Evolutionary conservation across 495 filamentous ascomycete genomes (phyloP).

Genomic region (Trypethelium eluteriae): DNA sequence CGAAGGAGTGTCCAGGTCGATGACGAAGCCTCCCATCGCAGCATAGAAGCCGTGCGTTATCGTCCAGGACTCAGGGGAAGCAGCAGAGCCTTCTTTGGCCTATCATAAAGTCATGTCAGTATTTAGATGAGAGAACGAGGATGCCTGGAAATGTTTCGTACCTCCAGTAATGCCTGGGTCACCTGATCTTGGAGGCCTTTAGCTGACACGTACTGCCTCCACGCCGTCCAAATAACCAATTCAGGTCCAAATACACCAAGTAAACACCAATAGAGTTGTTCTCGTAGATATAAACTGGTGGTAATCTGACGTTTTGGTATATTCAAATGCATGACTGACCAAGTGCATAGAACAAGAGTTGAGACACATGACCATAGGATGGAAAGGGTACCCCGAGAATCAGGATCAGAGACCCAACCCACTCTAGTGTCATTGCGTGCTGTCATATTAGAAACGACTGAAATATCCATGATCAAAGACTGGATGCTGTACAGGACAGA

Average conservation of each 20-base stretch:
- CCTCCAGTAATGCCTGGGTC: no score
- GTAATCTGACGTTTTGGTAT: conserved; percentile 10
- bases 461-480: no score
- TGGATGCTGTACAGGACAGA: no score
- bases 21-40: conserved; percentile 28
- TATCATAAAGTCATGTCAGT: no score
- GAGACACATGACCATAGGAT: conserved; percentile 24
- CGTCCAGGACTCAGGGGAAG: no score
- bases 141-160: neutral
- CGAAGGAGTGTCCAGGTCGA: neutral
- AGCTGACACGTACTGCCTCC: neutral
- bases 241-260: conserved; percentile 24
- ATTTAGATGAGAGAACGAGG: no score
- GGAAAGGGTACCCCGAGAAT: conserved; percentile 24
- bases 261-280: conserved; percentile 17
- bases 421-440: no score
- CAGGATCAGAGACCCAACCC: conserved; percentile 2
- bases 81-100: no score
- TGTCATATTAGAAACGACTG: no score
- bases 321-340: conserved; percentile 27
- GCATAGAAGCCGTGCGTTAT: conserved; percentile 23
- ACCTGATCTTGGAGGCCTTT: conserved; percentile 10
- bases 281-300: neutral
- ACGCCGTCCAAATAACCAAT: conserved; percentile 18
- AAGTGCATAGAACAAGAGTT: conserved; percentile 27